Evolutionary conservation across 495 filamentous ascomycete genomes (phyloP).

Genomic region (Daldinia childiae): DNA sequence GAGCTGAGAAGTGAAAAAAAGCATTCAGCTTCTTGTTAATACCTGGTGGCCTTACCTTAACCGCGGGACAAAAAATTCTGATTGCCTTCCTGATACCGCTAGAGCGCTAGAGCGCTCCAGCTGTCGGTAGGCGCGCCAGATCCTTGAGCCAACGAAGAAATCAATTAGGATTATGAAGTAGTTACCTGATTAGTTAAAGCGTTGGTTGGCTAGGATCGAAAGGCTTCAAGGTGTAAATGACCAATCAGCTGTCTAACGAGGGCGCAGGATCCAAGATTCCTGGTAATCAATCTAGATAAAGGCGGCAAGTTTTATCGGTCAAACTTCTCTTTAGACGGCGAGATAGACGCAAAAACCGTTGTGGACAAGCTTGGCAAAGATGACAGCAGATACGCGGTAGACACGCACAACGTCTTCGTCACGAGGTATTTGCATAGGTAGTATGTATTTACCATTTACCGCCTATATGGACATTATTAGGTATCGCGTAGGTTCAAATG

Average conservation of each 20-base stretch:
- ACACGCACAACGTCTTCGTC: slow-evolving; percentile 12
- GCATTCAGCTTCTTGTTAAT: slow-evolving; percentile 23
- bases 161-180: slow-evolving; percentile 13
- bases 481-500: too few species aligned
- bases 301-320: slow-evolving; percentile 27
- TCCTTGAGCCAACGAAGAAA: slow-evolving; percentile 28
- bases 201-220: slow-evolving; percentile 22
- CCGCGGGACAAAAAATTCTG: slow-evolving; percentile 11
- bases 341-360: not conserved
- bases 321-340: slow-evolving; percentile 11
- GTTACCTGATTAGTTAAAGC: slow-evolving; percentile 32
- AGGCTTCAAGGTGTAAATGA: slow-evolving; percentile 14
- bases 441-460: too few species aligned
- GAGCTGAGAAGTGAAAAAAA: slow-evolving; percentile 31
- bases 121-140: slow-evolving; percentile 31
- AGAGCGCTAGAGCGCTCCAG: slow-evolving; percentile 29
- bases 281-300: slow-evolving; percentile 28
- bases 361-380: slow-evolving; percentile 2
- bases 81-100: slow-evolving; percentile 41
- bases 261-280: slow-evolving; percentile 12
- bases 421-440: slow-evolving; percentile 2
- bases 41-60: slow-evolving; percentile 13
- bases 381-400: not conserved
- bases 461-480: too few species aligned
- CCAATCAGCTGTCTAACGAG: slow-evolving; percentile 25